Evolutionary conservation across 2,329 filamentous ascomycete species (phyloP).

Genomic region (Xylariales sp.): DNA sequence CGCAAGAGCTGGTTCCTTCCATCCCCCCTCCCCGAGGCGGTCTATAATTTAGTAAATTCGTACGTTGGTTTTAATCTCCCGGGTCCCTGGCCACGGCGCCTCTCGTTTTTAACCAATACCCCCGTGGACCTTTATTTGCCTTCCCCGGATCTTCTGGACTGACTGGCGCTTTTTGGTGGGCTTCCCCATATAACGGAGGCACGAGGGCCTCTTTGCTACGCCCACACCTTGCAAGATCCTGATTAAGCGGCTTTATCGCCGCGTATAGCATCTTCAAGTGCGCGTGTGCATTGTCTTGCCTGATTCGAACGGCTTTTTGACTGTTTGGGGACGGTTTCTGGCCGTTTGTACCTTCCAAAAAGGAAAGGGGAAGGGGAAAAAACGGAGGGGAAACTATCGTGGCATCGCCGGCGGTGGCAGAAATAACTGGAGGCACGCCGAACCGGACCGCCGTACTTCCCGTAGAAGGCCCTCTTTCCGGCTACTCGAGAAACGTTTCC

Average conservation of each 20-base stretch:
- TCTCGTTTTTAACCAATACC: slow-evolving; percentile 41
- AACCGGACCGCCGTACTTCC: slow-evolving; percentile 23
- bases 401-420: slow-evolving; percentile 16
- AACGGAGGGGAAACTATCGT: slow-evolving; percentile 11
- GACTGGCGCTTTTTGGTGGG: slow-evolving; percentile 39
- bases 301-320: slow-evolving; percentile 13
- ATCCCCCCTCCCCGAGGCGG: slow-evolving; percentile 21
- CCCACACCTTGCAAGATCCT: slow-evolving; percentile 17
- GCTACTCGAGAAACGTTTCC: slow-evolving; percentile 35
- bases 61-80: slow-evolving; percentile 33
- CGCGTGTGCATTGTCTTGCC: slow-evolving; percentile 18
- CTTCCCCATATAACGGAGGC: slow-evolving; percentile 33
- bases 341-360: slow-evolving; percentile 6
- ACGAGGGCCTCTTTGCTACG: slow-evolving; percentile 23
- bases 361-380: not conserved
- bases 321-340: not conserved
- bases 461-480: slow-evolving; percentile 21
- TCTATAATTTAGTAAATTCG: slow-evolving; percentile 19
- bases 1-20: slow-evolving; percentile 23
- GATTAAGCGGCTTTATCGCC: slow-evolving; percentile 22
- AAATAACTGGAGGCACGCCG: slow-evolving; percentile 17
- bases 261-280: slow-evolving; percentile 7
- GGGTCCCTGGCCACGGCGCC: slow-evolving; percentile 40
- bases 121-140: slow-evolving; percentile 27
- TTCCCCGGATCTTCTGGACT: slow-evolving; percentile 42